These are phyloP conservation scores for Fragaria vesca DNA, from an alignment of 306 rosid species.

Conservation along the genomic window DNA sequence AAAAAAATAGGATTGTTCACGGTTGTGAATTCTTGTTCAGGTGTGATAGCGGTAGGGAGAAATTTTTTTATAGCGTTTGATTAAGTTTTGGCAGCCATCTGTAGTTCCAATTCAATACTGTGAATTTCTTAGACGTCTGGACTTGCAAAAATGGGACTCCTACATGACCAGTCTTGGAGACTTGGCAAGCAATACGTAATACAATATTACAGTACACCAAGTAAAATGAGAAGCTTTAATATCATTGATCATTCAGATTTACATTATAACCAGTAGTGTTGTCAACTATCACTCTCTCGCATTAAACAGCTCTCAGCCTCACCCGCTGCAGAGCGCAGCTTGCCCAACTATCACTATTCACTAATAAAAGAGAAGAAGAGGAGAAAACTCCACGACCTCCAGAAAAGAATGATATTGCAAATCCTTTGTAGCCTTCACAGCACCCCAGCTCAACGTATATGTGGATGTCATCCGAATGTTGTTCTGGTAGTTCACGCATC, in stretches of 20 bases:
- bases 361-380: background rate
- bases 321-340: background rate
- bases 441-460: background rate
- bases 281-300: background rate
- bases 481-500: background rate
- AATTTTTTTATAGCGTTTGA: background rate
- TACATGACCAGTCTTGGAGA: background rate
- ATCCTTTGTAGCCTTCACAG: constrained; percentile 2
- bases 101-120: no score
- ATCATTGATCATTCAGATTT: background rate
- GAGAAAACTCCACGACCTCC: background rate
- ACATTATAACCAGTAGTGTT: background rate
- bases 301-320: background rate
- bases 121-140: background rate
- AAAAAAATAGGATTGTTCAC: background rate
- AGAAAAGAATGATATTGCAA: constrained; percentile 9
- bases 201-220: background rate
- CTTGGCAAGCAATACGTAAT: no score
- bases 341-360: background rate
- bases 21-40: background rate
- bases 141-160: background rate
- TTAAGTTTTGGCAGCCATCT: background rate
- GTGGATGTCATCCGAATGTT: background rate
- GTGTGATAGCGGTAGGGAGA: background rate
- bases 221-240: background rate